Conservation (phyloP, 2,329 filamentous ascomycete species). For the Akanthomyces dipterigenus region DNA sequence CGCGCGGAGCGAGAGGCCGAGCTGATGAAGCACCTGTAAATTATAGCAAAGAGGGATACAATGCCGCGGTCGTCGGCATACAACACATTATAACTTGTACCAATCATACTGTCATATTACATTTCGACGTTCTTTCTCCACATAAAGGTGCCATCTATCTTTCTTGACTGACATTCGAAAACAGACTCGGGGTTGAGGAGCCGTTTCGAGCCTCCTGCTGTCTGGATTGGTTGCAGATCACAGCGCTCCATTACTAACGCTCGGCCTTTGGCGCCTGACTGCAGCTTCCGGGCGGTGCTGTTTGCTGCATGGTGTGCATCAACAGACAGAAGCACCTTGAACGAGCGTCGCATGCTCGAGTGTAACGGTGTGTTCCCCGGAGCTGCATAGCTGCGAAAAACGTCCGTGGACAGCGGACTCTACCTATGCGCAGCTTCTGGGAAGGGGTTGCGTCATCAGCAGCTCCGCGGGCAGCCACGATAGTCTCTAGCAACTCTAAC, state of each 20-base stretch:
- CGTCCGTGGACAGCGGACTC: neutral
- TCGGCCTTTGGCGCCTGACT: neutral
- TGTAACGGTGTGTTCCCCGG: neutral
- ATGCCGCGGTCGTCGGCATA: neutral
- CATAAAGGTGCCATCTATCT: too few relatives aligned
- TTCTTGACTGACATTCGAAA: neutral
- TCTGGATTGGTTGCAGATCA: too few relatives aligned
- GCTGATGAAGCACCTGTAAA: constrained; percentile 26
- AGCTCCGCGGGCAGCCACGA: neutral
- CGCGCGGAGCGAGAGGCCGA: constrained; percentile 55
- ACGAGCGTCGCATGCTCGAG: neutral
- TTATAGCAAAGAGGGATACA: neutral
- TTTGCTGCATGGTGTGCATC: neutral
- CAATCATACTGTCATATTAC: constrained; percentile 5
- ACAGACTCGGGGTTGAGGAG: too few relatives aligned
- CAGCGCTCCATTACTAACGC: neutral
- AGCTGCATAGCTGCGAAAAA: neutral
- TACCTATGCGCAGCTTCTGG: neutral
- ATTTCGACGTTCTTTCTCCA: neutral
- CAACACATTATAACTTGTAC: constrained; percentile 3
- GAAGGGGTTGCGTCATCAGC: neutral
- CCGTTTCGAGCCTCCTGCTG: too few relatives aligned
- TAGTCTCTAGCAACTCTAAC: too few relatives aligned
- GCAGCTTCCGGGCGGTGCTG: neutral
- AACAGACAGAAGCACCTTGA: neutral